Percentiles rank a stretch among this genome's conserved stretches.
Conservation (phyloP, 495 filamentous ascomycete species). For the Aspergillus bridgeri region DNA sequence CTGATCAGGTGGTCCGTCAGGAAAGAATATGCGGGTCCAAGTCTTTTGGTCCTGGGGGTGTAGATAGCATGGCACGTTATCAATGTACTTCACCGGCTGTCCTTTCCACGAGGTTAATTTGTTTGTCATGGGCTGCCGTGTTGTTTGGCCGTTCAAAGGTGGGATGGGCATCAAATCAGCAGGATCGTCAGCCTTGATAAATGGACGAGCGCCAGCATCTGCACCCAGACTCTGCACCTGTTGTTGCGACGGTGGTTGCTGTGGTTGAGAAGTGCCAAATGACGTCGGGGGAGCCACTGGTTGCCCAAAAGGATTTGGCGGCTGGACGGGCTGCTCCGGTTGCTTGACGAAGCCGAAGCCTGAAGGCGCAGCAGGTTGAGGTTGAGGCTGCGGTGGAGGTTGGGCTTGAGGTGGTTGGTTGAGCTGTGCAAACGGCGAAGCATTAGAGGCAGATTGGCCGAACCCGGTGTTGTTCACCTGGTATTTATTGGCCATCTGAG, state of each 20-base stretch:
- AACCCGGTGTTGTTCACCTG: conserved; percentile 28
- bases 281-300: conserved; percentile 26
- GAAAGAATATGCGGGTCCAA: conserved; percentile 62
- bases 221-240: conserved; percentile 12
- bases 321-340: conserved; percentile 16
- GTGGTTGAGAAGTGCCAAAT: conserved; percentile 17
- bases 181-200: conserved; percentile 29
- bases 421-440: conserved; percentile 32
- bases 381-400: not conserved
- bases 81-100: conserved; percentile 50
- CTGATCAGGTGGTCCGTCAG: conserved; percentile 62
- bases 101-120: conserved; percentile 51
- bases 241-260: conserved; percentile 13
- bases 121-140: conserved; percentile 34
- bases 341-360: conserved; percentile 21
- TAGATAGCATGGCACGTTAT: conserved; percentile 48
- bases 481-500: conserved; percentile 25
- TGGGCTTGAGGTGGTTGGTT: conserved; percentile 17
- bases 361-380: conserved; percentile 6
- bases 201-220: conserved; percentile 28
- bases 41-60: conserved; percentile 46
- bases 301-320: conserved; percentile 32
- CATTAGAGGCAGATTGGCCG: conserved; percentile 20
- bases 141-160: conserved; percentile 35
- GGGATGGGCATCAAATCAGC: conserved; percentile 37